Evolutionary conservation across 1,284 basidiomycete genomes (phyloP), one percentile per base, ranked within the genome.

Genomic region (Retiboletus fuscus): DNA sequence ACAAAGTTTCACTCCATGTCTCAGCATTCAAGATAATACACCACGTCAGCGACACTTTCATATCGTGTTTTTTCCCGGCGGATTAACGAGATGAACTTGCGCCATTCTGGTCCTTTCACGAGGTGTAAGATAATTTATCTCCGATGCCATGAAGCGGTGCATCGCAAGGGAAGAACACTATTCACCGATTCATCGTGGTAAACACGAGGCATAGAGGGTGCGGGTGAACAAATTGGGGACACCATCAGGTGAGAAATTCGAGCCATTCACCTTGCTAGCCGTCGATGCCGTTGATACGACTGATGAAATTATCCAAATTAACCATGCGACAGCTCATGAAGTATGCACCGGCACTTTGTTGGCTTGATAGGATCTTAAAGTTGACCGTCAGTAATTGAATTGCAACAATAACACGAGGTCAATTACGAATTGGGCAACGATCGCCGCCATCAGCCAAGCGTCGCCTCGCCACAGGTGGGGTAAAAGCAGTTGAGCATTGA

Each of bases 161-260:
- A 75, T 78, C 81, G 71, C 75, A 81, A 57, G 66, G 70, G 62
- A 70, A 77, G 69, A 71, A 67, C 60, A 61, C 62, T 64, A 70
- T 70, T 70, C 63, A 81, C 76, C 72, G 58, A 64, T 71, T 61
- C 79, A 80, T 74, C 79, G 79, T 80, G 79, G 80, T 74, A 64
- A 76, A 81, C 81, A 82, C 75, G 79, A 82, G 81, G 81, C 57
- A 57, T 44, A 64, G 69, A 77, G 73, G 73, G 72, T 71, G 61
- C 66, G 71, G 68, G 61, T 53, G 69, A 69, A 64, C 65, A 65
- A 72, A 75, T 78, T 57, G 49, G 76, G 71, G 69, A 62, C 61
- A 10, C 8, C 61, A 61, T 62, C 68, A 77, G 58, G 69, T 55
- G 64, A 79, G 71, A 70, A 70, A 62, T 70, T 63, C 63, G 26